Percentiles rank a stretch among this genome's conserved stretches.
Evolutionary conservation across 257 asterid species (phyloP).

Genomic region (Nicotiana noctiflora): DNA sequence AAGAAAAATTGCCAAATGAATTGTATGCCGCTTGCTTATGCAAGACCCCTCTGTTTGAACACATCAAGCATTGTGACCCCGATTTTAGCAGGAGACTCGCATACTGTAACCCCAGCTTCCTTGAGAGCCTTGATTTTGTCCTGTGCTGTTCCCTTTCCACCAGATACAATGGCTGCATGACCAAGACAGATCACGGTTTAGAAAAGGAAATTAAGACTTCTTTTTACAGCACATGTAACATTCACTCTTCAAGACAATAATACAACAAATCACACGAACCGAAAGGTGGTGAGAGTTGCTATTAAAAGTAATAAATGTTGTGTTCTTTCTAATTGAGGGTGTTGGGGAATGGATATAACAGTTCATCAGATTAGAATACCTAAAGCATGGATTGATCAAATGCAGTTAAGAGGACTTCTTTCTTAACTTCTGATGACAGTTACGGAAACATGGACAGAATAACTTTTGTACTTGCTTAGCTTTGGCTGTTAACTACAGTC

Average conservation of each 20-base stretch:
- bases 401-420: neutral
- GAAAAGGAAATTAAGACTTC: neutral
- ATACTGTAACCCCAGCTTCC: slow-evolving; percentile 87
- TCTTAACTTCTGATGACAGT: neutral
- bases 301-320: neutral
- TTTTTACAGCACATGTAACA: neutral
- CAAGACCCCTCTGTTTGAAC: slow-evolving; percentile 83
- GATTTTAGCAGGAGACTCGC: slow-evolving; percentile 91
- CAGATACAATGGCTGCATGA: slow-evolving; percentile 67
- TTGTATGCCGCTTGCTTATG: slow-evolving; percentile 21
- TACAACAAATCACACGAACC: neutral
- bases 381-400: neutral
- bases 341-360: neutral
- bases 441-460: neutral
- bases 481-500: neutral
- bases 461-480: neutral
- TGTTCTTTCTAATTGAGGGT: neutral
- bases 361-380: neutral
- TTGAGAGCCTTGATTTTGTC: slow-evolving; percentile 76
- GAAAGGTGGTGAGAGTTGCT: neutral
- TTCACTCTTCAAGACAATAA: neutral
- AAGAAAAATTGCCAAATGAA: neutral
- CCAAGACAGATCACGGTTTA: slow-evolving; percentile 8
- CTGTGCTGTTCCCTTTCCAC: slow-evolving; percentile 90
- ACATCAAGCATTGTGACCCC: slow-evolving; percentile 82